Percentiles rank a stretch among this genome's conserved stretches.
phyloP scores from a whole-genome alignment of 495 filamentous ascomycete genomes.

The Penicillium taxi region DNA sequence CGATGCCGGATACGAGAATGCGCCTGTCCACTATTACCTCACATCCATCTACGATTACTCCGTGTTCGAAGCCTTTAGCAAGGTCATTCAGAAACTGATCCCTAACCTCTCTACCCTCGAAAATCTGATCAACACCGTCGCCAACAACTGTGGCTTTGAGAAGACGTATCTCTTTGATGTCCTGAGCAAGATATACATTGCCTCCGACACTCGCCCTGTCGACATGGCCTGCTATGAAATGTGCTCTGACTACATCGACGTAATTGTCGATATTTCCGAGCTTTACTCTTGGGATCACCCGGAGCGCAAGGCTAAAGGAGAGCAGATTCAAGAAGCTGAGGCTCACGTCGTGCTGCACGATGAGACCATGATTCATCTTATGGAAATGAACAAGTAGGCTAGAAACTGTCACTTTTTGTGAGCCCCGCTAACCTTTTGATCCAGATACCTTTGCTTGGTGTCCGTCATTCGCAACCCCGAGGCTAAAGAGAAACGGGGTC shows the following conservation, averaged over 20 bases:
- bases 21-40: conserved; percentile 83
- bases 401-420: not conserved
- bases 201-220: conserved; percentile 84
- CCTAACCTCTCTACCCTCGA: conserved; percentile 88
- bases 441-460: conserved; percentile 58
- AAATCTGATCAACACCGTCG: conserved; percentile 80
- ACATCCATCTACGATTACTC: conserved; percentile 97
- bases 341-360: conserved; percentile 70
- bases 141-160: conserved; percentile 83
- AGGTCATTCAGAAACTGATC: conserved; percentile 95
- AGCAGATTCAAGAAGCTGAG: conserved; percentile 67
- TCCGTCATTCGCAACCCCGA: conserved; percentile 63
- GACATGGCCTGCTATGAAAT: conserved; percentile 94
- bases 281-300: conserved; percentile 73
- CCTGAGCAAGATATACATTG: conserved; percentile 95
- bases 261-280: conserved; percentile 91
- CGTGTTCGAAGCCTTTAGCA: conserved; percentile 96
- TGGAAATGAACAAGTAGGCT: conserved; percentile 81
- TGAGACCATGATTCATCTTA: conserved; percentile 74
- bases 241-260: conserved; percentile 95
- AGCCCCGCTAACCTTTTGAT: conserved; percentile 6
- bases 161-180: conserved; percentile 98
- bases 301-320: conserved; percentile 51
- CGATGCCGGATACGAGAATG: conserved; percentile 84
- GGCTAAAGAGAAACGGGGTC: conserved; percentile 47